A percentile compares a stretch with the other conserved stretches of the same genome.
Conservation (phyloP, 768 basidiomycete species). For the Agaricus subrufescens region DNA sequence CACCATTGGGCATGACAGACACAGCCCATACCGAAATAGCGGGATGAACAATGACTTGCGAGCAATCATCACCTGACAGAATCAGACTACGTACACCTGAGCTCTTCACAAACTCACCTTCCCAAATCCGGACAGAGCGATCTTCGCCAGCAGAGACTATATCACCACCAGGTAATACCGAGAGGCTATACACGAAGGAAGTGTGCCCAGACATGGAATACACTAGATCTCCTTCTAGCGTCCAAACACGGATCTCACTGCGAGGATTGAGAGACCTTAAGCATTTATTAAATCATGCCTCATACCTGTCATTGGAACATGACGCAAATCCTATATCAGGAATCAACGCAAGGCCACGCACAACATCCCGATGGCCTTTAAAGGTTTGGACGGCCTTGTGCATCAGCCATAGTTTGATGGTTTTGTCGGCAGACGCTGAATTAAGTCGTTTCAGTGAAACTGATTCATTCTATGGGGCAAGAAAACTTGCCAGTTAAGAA, state of each 20-base stretch:
- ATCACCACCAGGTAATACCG: slow-evolving; percentile 76
- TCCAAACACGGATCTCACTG: slow-evolving; percentile 93
- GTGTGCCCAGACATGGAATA: slow-evolving; percentile 91
- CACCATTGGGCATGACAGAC: slow-evolving; percentile 81
- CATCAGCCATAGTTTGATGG: slow-evolving; percentile 83
- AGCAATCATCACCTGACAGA: slow-evolving; percentile 68
- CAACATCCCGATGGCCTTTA: slow-evolving; percentile 86
- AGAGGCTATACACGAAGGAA: slow-evolving; percentile 91
- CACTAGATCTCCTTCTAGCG: slow-evolving; percentile 70
- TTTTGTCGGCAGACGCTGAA: slow-evolving; percentile 89
- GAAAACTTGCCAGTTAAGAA: slow-evolving; percentile 71
- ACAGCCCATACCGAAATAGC: slow-evolving; percentile 98
- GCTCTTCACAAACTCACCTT: slow-evolving; percentile 44
- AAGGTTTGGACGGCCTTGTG: slow-evolving; percentile 74
- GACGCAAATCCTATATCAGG: slow-evolving; percentile 92
- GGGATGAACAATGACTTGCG: slow-evolving; percentile 88
- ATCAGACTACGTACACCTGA: neutral
- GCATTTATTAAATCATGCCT: neutral
- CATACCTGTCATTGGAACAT: slow-evolving; percentile 89
- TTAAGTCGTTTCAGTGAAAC: slow-evolving; percentile 2
- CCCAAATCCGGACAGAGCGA: slow-evolving; percentile 88
- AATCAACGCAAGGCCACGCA: slow-evolving; percentile 77
- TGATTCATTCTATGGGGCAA: neutral
- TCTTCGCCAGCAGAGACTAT: slow-evolving; percentile 94
- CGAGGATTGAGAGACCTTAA: neutral